Conservation (phyloP, 2,329 filamentous ascomycete genomes). For the Aulographum hederae region DNA sequence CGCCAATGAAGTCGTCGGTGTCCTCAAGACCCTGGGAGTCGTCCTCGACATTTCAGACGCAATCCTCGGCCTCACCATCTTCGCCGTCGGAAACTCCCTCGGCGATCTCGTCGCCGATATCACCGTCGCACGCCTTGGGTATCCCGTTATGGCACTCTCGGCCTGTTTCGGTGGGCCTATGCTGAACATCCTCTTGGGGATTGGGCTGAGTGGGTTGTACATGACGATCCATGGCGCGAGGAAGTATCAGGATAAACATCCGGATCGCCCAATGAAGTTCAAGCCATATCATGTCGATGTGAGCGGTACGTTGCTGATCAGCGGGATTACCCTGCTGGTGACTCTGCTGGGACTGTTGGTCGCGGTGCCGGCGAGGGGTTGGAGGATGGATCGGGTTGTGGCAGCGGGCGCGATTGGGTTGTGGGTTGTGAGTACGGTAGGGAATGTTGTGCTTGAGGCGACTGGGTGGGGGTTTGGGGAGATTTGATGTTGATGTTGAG, state of each 20-base stretch:
- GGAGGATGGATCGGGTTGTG: slow-evolving; percentile 58
- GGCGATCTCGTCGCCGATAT: slow-evolving; percentile 90
- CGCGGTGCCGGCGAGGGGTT: slow-evolving; percentile 67
- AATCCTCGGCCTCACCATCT: slow-evolving; percentile 84
- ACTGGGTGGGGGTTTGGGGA: no score
- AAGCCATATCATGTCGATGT: slow-evolving; percentile 70
- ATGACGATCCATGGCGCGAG: slow-evolving; percentile 62
- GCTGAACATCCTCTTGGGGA: slow-evolving; percentile 89
- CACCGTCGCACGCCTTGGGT: slow-evolving; percentile 81
- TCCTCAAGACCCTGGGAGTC: slow-evolving; percentile 82
- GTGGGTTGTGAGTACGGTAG: slow-evolving; percentile 63
- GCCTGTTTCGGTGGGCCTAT: slow-evolving; percentile 97
- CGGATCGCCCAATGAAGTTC: slow-evolving; percentile 44
- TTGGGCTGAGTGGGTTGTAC: slow-evolving; percentile 78
- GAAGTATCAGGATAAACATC: slow-evolving; percentile 47
- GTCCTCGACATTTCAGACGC: slow-evolving; percentile 88
- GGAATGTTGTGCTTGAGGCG: slow-evolving; percentile 73
- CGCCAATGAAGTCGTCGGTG: slow-evolving; percentile 85
- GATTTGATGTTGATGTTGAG: no score
- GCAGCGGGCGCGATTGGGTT: slow-evolving; percentile 63
- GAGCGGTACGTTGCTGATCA: slow-evolving; percentile 69
- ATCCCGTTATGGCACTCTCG: slow-evolving; percentile 86
- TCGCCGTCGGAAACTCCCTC: slow-evolving; percentile 88
- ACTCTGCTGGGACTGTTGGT: slow-evolving; percentile 66
- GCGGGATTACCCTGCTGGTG: slow-evolving; percentile 62